Percentiles rank a stretch among this genome's conserved stretches.
phyloP scores from a whole-genome alignment of 768 basidiomycete genomes.

The Candolleomyces eurysporus region DNA sequence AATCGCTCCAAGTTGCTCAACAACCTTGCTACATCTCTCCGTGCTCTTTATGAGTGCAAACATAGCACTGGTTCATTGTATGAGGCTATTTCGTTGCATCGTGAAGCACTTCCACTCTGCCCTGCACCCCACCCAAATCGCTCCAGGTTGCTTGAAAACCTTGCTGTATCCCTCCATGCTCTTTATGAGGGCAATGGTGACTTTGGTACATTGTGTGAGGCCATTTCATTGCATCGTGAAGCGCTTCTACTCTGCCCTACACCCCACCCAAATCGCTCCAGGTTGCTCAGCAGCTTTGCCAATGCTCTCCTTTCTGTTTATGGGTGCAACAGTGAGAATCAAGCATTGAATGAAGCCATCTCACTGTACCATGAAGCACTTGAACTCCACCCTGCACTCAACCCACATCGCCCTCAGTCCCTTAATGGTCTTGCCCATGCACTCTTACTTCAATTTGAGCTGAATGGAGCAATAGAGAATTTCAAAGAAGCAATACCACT shows the following conservation, averaged over 20 bases:
- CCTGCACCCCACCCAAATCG: constrained; percentile 12
- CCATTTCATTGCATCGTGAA: constrained; percentile 9
- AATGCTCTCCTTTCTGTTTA: not conserved
- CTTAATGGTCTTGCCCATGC: constrained; percentile 8
- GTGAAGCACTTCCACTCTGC: not conserved
- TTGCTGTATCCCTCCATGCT: constrained; percentile 10
- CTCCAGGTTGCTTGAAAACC: constrained; percentile 13
- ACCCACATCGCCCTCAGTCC: not conserved
- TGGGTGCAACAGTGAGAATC: no score
- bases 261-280: no score
- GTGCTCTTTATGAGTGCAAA: not conserved
- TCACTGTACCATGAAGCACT: not conserved
- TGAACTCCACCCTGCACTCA: not conserved
- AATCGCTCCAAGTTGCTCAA: not conserved
- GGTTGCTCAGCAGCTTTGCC: no score
- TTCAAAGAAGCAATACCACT: not conserved
- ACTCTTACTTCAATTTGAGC: constrained; percentile 13
- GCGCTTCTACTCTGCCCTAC: not conserved
- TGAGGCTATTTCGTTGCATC: not conserved
- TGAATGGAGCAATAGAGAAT: constrained; percentile 6
- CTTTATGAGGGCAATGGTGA: constrained; percentile 4
- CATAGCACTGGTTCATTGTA: not conserved
- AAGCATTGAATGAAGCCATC: not conserved
- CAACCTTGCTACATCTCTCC: not conserved
- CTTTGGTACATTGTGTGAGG: constrained; percentile 14